Conservation (phyloP, 257 asterid genomes). For the Rauvolfia tetraphylla region DNA sequence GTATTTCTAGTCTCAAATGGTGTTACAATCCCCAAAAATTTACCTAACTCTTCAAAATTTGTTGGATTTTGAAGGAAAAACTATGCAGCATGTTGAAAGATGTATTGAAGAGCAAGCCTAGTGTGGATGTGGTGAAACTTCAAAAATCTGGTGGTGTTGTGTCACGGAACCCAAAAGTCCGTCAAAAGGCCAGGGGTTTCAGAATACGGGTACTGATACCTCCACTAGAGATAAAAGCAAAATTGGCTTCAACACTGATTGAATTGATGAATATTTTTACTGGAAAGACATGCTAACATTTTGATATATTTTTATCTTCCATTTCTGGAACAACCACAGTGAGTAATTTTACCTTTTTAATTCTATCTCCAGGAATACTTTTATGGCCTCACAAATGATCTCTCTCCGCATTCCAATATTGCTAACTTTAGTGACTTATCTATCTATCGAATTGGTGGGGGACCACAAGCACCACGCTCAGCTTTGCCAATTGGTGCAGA, state of each 20-base stretch:
- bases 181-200: slow-evolving; percentile 75
- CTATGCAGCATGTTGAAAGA: slow-evolving; percentile 98
- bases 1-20: background rate
- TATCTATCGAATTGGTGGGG: slow-evolving; percentile 84
- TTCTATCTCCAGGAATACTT: slow-evolving; percentile 72
- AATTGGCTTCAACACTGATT: background rate
- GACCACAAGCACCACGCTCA: slow-evolving; percentile 97
- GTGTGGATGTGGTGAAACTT: slow-evolving; percentile 95
- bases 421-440: slow-evolving; percentile 68
- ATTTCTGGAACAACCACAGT: background rate
- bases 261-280: background rate
- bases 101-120: slow-evolving; percentile 64
- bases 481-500: slow-evolving; percentile 97
- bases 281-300: background rate
- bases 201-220: slow-evolving; percentile 71
- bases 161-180: slow-evolving; percentile 89
- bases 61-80: slow-evolving; percentile 60
- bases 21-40: background rate
- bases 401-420: slow-evolving; percentile 86
- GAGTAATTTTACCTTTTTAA: background rate
- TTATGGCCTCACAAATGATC: slow-evolving; percentile 88
- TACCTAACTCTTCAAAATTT: background rate
- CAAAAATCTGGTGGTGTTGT: slow-evolving; percentile 99
- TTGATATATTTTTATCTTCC: background rate
- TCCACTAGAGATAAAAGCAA: background rate